Evolutionary conservation across 441 rosid species (phyloP), one percentile per base, ranked within the genome.

Genomic region (Croton laevigatus): DNA sequence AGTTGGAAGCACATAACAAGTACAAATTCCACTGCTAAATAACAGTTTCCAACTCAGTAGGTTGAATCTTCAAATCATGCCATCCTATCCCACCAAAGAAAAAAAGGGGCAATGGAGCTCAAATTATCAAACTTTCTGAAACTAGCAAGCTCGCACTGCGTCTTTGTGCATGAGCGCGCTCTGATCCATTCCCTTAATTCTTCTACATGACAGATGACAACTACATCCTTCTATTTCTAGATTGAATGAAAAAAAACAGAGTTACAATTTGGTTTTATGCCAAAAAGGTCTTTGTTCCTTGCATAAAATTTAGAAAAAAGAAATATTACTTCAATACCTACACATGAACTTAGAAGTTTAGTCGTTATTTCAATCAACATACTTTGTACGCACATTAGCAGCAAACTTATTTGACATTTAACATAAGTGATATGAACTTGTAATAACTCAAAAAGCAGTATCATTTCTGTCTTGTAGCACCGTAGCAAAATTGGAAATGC

Each of bases 381-480:
- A 60, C 17, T 45, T 57, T 17, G 11, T 44, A 0, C 6, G 4
- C 48, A 7, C 32, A 9, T 32, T 3, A 61, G 53, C 23, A 48
- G 54, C 61, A 27, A 66, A 48, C 54, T 71, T 68, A 63, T 68
- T 45, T 20, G 8, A 54, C 34, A 20, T 66, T 19, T n/a, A 45
- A 48, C 37, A 70, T 37, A 54, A 51, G 16, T n/a, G 11, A 38
- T n/a, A 61, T 46, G 57, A 23, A 68, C 58, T 70, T 64, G 63
- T 55, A 68, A 45, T 59, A 69, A 60, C 66, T 59, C 65, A 20
- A 16, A 16, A 77, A 76, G 27, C 52, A 27, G 23, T 16, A 61
- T 40, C 71, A 44, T 49, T 62, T 48, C 23, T 63, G 42, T 74
- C 55, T 53, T 61, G 53, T 54, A 20, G 69, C 52, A 76, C 23